These are phyloP conservation scores for Elaeis guineensis DNA, from an alignment of 176 grass and related monocot species.

Conservation along the genomic window DNA sequence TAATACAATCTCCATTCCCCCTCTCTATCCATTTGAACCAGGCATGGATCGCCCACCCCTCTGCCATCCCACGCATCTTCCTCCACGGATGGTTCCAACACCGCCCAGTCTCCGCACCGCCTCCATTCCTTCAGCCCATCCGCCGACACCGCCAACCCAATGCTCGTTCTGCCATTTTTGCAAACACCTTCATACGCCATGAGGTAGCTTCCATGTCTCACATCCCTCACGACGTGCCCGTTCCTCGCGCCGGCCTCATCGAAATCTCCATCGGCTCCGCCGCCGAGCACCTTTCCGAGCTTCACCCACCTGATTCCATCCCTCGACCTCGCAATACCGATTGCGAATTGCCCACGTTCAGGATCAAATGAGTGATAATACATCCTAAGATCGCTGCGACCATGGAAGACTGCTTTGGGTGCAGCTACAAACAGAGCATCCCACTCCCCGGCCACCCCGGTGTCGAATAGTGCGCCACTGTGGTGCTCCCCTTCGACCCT, in stretches of 20 bases:
- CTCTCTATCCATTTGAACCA: conserved; percentile 54
- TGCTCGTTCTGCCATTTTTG: conserved; percentile 29
- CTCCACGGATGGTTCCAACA: conserved; percentile 32
- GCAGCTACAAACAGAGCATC: conserved; percentile 37
- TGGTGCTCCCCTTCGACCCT: conserved; percentile 82
- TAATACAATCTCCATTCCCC: conserved; percentile 84
- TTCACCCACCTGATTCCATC: conserved; percentile 75
- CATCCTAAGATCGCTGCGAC: conserved; percentile 67
- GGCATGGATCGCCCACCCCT: conserved; percentile 52
- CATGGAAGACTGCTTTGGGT: conserved; percentile 72
- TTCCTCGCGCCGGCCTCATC: conserved; percentile 54
- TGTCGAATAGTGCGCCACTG: conserved; percentile 52
- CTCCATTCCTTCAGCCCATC: conserved; percentile 71
- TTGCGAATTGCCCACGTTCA: conserved; percentile 27
- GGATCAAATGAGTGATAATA: conserved; percentile 84
- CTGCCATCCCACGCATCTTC: conserved; percentile 51
- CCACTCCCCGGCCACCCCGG: conserved; percentile 39
- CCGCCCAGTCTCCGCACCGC: conserved; percentile 36
- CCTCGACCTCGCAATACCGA: conserved; percentile 63
- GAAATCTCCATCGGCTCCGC: conserved; percentile 40
- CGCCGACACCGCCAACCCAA: conserved; percentile 56
- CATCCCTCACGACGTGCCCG: conserved; percentile 58
- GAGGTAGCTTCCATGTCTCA: conserved; percentile 35
- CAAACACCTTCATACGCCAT: conserved; percentile 76
- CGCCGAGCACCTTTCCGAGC: conserved; percentile 46